These are phyloP conservation scores for Penicillium oxalicum DNA, from an alignment of 2,329 filamentous ascomycete species.

Conservation along the genomic window DNA sequence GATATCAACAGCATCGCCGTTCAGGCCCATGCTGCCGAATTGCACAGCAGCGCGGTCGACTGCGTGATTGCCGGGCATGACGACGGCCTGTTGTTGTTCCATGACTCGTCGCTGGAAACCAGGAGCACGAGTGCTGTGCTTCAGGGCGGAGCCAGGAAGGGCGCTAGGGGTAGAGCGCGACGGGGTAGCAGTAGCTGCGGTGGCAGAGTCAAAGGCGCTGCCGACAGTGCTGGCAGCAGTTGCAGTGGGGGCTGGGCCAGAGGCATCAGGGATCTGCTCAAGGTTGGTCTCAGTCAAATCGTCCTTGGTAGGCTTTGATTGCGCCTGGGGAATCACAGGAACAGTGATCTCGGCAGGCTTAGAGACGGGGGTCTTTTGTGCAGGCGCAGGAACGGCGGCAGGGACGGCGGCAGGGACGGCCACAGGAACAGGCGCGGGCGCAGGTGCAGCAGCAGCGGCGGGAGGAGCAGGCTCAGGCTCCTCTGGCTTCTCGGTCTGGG, in stretches of 20 bases:
- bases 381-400: constrained; percentile 30
- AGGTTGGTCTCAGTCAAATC: constrained; percentile 88
- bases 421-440: constrained; percentile 42
- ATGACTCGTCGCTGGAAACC: constrained; percentile 81
- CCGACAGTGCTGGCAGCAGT: constrained; percentile 85
- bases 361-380: constrained; percentile 31
- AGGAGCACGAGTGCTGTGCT: constrained; percentile 65
- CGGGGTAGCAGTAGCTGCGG: constrained; percentile 45
- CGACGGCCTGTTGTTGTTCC: constrained; percentile 94
- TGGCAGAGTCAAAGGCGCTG: constrained; percentile 73
- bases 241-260: constrained; percentile 67
- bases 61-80: constrained; percentile 95
- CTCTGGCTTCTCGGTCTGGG: constrained; percentile 20
- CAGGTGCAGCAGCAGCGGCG: constrained; percentile 14
- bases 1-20: constrained; percentile 66
- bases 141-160: constrained; percentile 73
- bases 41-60: constrained; percentile 90
- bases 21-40: constrained; percentile 91
- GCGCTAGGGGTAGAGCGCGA: constrained; percentile 61
- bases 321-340: constrained; percentile 35
- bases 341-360: constrained; percentile 30
- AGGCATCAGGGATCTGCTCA: constrained; percentile 79
- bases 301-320: constrained; percentile 65
- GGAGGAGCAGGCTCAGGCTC: constrained; percentile 12
- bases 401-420: constrained; percentile 41